These are phyloP conservation scores for Croton laevigatus DNA, from an alignment of 441 rosid genomes.

Conservation along the genomic window DNA sequence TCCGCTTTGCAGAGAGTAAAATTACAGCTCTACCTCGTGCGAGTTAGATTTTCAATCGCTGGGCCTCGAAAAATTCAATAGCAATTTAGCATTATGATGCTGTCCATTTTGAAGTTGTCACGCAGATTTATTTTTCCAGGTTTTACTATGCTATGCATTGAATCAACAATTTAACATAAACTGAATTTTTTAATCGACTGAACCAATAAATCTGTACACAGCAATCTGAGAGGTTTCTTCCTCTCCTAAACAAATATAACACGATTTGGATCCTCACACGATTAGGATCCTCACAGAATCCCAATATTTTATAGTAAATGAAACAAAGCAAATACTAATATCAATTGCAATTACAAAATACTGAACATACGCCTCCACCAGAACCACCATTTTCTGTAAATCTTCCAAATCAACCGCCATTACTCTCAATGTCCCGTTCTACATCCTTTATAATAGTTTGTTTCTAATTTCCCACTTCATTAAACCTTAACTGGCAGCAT, in stretches of 20 bases:
- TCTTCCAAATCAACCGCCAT: neutral
- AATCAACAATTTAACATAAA: neutral
- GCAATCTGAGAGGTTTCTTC: slow-evolving; percentile 9
- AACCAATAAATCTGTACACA: slow-evolving; percentile 29
- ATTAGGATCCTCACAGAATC: slow-evolving; percentile 9
- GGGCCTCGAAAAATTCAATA: neutral
- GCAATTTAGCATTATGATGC: too few species aligned
- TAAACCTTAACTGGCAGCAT: slow-evolving; percentile 25
- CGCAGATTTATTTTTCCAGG: too few species aligned
- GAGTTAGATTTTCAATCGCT: too few species aligned
- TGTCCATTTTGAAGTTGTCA: too few species aligned
- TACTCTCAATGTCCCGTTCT: too few species aligned
- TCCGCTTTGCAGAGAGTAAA: too few species aligned
- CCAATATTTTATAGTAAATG: slow-evolving; percentile 12
- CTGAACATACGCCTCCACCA: neutral
- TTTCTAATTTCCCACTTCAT: neutral
- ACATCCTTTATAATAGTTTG: slow-evolving; percentile 1
- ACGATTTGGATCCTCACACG: slow-evolving; percentile 10
- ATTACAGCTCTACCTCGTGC: too few species aligned
- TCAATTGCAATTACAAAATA: neutral
- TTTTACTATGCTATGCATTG: too few species aligned
- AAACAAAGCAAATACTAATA: slow-evolving; percentile 14
- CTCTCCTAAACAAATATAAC: slow-evolving; percentile 9
- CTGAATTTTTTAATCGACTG: slow-evolving; percentile 12
- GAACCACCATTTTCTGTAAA: neutral